Evolutionary conservation across 306 rosid genomes (phyloP).

Genomic region (Canavalia ensiformis): DNA sequence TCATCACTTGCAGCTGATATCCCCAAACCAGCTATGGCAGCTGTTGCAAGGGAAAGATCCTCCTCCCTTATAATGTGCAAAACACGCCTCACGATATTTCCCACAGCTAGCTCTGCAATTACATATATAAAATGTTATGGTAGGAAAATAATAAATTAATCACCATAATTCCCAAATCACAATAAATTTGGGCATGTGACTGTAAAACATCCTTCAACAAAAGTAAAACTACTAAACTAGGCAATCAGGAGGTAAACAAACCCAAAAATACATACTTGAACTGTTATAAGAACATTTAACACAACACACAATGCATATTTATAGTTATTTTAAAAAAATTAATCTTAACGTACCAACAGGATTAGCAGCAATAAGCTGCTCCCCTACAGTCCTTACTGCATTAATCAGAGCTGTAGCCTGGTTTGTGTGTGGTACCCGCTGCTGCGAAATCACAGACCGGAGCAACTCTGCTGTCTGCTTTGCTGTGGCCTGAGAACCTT

Average conservation of each 20-base stretch:
- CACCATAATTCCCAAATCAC: conserved; percentile 14
- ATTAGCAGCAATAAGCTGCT: conserved; percentile 91
- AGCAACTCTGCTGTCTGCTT: conserved; percentile 87
- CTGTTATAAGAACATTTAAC: background rate
- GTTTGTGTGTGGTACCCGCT: conserved; percentile 80
- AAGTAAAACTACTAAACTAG: background rate
- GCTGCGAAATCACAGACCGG: conserved; percentile 86
- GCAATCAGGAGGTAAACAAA: background rate
- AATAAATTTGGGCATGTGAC: conserved; percentile 1
- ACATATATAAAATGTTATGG: conserved; percentile 47
- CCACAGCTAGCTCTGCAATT: conserved; percentile 93
- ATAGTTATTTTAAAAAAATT: background rate
- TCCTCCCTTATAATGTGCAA: conserved; percentile 97
- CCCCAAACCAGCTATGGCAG: conserved; percentile 84
- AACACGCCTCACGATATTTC: conserved; percentile 97
- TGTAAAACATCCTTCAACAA: conserved; percentile 34
- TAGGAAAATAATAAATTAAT: conserved; percentile 34
- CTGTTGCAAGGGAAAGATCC: conserved; percentile 60
- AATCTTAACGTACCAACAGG: conserved; percentile 74
- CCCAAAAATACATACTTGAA: conserved; percentile 11
- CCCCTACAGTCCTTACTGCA: conserved; percentile 90
- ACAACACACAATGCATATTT: conserved; percentile 12
- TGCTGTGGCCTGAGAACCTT: conserved; percentile 94
- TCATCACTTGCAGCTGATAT: conserved; percentile 83
- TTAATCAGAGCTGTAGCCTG: conserved; percentile 86